A percentile compares a stretch with the other conserved stretches of the same genome.
Conservation (phyloP, 371 early-diverging fungal species). For the Nosema bombycis region DNA sequence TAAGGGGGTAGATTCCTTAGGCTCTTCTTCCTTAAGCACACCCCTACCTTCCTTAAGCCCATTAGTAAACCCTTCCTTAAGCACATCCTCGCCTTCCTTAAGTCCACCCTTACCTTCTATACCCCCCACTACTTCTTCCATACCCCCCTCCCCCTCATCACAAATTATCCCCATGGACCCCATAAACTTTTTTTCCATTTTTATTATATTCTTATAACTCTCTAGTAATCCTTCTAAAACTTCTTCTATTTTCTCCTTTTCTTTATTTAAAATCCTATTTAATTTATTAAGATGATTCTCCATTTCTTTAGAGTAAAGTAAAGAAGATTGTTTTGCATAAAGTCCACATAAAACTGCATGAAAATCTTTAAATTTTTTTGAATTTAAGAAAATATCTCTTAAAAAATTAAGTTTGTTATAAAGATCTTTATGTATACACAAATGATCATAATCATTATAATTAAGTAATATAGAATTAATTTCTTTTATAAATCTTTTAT, state of each 20-base stretch:
- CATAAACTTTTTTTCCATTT: slow-evolving; percentile 42
- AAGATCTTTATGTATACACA: slow-evolving; percentile 47
- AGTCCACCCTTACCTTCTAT: no score
- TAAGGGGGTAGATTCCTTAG: no score
- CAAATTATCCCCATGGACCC: slow-evolving; percentile 16
- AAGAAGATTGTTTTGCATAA: slow-evolving; percentile 36
- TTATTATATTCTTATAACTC: slow-evolving; percentile 34
- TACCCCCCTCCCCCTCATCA: slow-evolving; percentile 5
- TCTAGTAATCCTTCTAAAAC: slow-evolving; percentile 32
- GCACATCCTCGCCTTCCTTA: no score
- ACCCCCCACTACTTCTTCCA: not conserved
- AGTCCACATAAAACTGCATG: slow-evolving; percentile 27
- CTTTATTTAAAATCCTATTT: not conserved
- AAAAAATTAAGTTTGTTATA: slow-evolving; percentile 43
- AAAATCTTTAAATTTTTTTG: slow-evolving; percentile 31
- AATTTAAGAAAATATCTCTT: slow-evolving; percentile 32
- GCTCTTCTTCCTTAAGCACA: no score
- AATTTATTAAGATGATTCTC: slow-evolving; percentile 34
- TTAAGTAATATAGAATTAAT: slow-evolving; percentile 30
- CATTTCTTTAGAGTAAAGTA: slow-evolving; percentile 46
- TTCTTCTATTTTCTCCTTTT: slow-evolving; percentile 20
- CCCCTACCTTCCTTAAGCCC: no score
- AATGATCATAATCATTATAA: slow-evolving; percentile 23
- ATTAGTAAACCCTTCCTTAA: no score
- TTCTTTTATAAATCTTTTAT: slow-evolving; percentile 47